Conservation (phyloP, 169 alveolate genomes). For the Plasmodium blacklocki region DNA sequence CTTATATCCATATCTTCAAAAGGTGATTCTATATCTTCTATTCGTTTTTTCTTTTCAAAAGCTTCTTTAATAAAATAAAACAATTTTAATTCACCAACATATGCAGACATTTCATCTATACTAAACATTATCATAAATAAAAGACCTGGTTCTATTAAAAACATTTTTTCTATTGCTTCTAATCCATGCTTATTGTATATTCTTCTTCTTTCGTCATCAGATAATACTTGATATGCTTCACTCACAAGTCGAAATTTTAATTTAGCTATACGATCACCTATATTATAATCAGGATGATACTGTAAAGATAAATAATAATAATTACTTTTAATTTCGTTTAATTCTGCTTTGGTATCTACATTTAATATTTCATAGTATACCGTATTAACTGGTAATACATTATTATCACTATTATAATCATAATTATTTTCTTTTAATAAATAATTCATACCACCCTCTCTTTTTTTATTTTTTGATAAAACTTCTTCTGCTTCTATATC, state of each 20-base stretch:
- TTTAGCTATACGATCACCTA: slow-evolving; percentile 81
- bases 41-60: background rate
- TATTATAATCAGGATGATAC: slow-evolving; percentile 95
- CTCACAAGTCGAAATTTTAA: slow-evolving; percentile 80
- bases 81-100: slow-evolving; percentile 80
- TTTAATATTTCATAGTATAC: slow-evolving; percentile 79
- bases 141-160: slow-evolving; percentile 76
- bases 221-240: slow-evolving; percentile 85
- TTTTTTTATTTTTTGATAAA: background rate
- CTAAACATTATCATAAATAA: slow-evolving; percentile 83
- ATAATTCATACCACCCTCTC: background rate
- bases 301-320: slow-evolving; percentile 93
- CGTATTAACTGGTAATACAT: slow-evolving; percentile 60
- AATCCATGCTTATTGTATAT: slow-evolving; percentile 78
- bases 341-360: slow-evolving; percentile 85
- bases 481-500: slow-evolving; percentile 27
- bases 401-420: background rate
- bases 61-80: slow-evolving; percentile 50
- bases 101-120: slow-evolving; percentile 80
- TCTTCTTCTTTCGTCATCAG: slow-evolving; percentile 75
- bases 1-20: slow-evolving; percentile 4
- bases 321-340: slow-evolving; percentile 90
- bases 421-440: background rate
- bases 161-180: slow-evolving; percentile 65
- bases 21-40: slow-evolving; percentile 33